Percentiles rank a stretch among this genome's conserved stretches.
Conservation (phyloP, 2,329 filamentous ascomycete genomes). For the Trichoderma cornu-damae region DNA sequence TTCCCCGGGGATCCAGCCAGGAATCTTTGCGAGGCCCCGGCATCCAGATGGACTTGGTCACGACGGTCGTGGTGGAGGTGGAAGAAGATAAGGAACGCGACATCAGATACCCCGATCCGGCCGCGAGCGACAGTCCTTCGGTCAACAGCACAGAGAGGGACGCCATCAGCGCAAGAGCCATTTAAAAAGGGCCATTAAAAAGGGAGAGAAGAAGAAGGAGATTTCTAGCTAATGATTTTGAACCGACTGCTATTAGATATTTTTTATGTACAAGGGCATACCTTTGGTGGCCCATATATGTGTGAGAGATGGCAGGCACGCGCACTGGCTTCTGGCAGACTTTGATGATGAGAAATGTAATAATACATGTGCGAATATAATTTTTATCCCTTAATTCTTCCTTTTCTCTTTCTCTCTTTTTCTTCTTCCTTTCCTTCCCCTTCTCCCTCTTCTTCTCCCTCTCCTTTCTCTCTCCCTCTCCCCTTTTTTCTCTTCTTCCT, state of each 20-base stretch:
- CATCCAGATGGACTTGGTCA: slow-evolving; percentile 43
- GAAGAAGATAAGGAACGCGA: slow-evolving; percentile 28
- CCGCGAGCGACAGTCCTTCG: slow-evolving; percentile 25
- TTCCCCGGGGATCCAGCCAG: slow-evolving; percentile 28
- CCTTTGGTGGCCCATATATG: background rate
- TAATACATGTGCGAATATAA: background rate
- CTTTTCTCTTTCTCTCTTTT: background rate
- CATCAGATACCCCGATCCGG: slow-evolving; percentile 25
- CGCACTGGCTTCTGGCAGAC: background rate
- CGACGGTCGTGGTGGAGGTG: slow-evolving; percentile 39
- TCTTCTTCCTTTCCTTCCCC: background rate
- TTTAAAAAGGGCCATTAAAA: background rate
- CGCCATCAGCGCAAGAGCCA: background rate
- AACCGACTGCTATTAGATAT: background rate
- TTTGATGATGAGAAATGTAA: slow-evolving; percentile 16
- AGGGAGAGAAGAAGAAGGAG: background rate
- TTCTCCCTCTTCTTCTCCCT: background rate
- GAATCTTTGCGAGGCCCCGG: slow-evolving; percentile 34
- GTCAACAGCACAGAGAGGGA: slow-evolving; percentile 29
- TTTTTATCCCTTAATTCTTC: background rate
- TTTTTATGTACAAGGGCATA: background rate
- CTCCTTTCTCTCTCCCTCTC: no score
- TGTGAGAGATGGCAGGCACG: no score
- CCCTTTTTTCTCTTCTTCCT: background rate
- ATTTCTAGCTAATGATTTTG: background rate